Conservation (phyloP, 2,329 filamentous ascomycete genomes). For the Zasmidium angulare region DNA sequence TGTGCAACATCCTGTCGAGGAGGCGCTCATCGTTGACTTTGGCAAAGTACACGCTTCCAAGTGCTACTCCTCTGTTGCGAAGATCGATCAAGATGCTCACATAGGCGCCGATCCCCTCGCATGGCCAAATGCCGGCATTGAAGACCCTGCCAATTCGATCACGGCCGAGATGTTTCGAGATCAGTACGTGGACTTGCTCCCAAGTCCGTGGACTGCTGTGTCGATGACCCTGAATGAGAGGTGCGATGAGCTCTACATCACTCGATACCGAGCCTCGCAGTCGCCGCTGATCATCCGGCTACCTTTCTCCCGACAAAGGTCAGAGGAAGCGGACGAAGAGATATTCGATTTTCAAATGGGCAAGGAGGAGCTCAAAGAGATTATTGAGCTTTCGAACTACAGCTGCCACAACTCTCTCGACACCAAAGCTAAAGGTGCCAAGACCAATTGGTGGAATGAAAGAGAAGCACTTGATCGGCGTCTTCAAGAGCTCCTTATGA, state of each 20-base stretch:
- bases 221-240: slow-evolving; percentile 83
- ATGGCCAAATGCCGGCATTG: slow-evolving; percentile 40
- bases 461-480: slow-evolving; percentile 76
- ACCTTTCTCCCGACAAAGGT: slow-evolving; percentile 78
- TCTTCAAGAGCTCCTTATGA: slow-evolving; percentile 74
- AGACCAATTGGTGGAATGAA: slow-evolving; percentile 85
- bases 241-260: slow-evolving; percentile 80
- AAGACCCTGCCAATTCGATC: background rate
- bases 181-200: slow-evolving; percentile 83
- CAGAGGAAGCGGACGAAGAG: slow-evolving; percentile 75
- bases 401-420: slow-evolving; percentile 75
- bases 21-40: slow-evolving; percentile 56
- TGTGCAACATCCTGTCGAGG: slow-evolving; percentile 50
- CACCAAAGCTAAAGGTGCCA: slow-evolving; percentile 71
- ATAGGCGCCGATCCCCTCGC: slow-evolving; percentile 38
- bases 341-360: slow-evolving; percentile 82
- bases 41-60: slow-evolving; percentile 68
- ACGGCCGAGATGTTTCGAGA: slow-evolving; percentile 62
- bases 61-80: slow-evolving; percentile 60
- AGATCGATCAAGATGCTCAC: slow-evolving; percentile 48
- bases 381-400: slow-evolving; percentile 77
- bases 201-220: slow-evolving; percentile 77
- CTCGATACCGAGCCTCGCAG: slow-evolving; percentile 73
- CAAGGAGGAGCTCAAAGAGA: slow-evolving; percentile 74
- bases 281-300: slow-evolving; percentile 84